These are phyloP conservation scores for Globisporangium camurandrum DNA, from an alignment of 352 stramenopile genomes.

Conservation along the genomic window DNA sequence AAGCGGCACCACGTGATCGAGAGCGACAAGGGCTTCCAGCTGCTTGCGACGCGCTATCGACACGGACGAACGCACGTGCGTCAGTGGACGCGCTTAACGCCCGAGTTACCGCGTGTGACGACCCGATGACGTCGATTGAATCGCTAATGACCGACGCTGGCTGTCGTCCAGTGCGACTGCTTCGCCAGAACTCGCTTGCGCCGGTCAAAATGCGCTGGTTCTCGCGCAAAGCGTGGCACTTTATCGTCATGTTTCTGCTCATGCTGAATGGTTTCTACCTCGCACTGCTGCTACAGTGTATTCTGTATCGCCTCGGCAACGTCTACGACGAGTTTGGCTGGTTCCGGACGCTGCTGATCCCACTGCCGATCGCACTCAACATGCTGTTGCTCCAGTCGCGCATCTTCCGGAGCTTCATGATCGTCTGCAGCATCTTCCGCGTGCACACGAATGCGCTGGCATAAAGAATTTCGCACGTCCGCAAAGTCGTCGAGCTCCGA, in stretches of 20 bases:
- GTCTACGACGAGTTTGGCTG: constrained; percentile 14
- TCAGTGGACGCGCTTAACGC: not conserved
- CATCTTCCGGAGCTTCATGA: constrained; percentile 59
- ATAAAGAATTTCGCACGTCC: constrained; percentile 54
- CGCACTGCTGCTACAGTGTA: constrained; percentile 51
- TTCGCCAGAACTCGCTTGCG: not conserved
- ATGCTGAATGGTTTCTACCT: constrained; percentile 72
- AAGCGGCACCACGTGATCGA: constrained; percentile 3
- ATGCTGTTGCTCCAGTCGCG: constrained; percentile 45
- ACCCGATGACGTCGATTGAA: not conserved
- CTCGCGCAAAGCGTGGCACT: constrained; percentile 58
- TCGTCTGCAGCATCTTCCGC: constrained; percentile 43
- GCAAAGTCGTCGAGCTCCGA: constrained; percentile 43
- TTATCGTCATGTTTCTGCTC: constrained; percentile 46
- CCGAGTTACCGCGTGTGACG: no score
- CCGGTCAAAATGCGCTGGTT: constrained; percentile 28
- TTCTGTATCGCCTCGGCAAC: constrained; percentile 41
- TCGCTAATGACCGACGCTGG: no score
- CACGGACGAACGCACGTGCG: not conserved
- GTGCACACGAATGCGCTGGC: constrained; percentile 45
- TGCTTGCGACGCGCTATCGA: constrained; percentile 12
- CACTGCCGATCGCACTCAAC: constrained; percentile 50
- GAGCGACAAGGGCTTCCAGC: constrained; percentile 24
- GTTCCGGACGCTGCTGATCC: constrained; percentile 14
- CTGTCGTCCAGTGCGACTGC: no score